Conservation (phyloP, 768 basidiomycete genomes). For the Megacollybia marginata region DNA sequence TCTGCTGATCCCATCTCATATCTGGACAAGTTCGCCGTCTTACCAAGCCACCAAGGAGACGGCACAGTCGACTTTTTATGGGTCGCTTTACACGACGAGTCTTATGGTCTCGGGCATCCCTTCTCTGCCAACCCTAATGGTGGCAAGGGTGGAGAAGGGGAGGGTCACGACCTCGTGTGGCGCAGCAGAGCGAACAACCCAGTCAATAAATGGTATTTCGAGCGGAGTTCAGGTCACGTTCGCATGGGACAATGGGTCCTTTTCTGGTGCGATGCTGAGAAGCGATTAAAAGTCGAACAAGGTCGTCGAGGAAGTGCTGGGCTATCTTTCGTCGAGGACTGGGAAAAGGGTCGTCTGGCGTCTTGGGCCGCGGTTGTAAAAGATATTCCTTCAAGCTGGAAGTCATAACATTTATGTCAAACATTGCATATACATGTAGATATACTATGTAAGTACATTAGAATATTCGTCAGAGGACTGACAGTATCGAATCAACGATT, state of each 20-base stretch:
- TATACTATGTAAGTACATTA: background rate
- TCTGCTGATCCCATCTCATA: constrained; percentile 61
- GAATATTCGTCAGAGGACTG: background rate
- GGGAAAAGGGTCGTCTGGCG: constrained; percentile 66
- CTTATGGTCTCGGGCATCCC: constrained; percentile 90
- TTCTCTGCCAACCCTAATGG: constrained; percentile 95
- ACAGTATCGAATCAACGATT: too few relatives aligned
- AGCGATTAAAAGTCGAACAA: constrained; percentile 64
- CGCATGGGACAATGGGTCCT: constrained; percentile 83
- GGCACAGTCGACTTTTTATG: constrained; percentile 99
- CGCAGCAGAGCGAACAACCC: constrained; percentile 89
- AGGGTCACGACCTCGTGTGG: constrained; percentile 96
- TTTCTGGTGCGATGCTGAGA: constrained; percentile 99
- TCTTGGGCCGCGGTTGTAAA: constrained; percentile 63
- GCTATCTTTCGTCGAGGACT: constrained; percentile 66
- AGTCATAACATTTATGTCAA: constrained; percentile 16
- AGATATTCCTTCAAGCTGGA: constrained; percentile 79
- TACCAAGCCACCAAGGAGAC: constrained; percentile 92
- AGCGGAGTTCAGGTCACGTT: constrained; percentile 87
- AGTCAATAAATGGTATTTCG: constrained; percentile 99
- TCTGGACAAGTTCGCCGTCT: constrained; percentile 97
- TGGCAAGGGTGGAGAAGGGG: constrained; percentile 81
- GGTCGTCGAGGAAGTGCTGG: constrained; percentile 56
- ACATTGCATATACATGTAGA: background rate
- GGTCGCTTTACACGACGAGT: constrained; percentile 97